These are phyloP conservation scores for Phytopythium kandeliae DNA, from an alignment of 352 stramenopile genomes.

Conservation along the genomic window DNA sequence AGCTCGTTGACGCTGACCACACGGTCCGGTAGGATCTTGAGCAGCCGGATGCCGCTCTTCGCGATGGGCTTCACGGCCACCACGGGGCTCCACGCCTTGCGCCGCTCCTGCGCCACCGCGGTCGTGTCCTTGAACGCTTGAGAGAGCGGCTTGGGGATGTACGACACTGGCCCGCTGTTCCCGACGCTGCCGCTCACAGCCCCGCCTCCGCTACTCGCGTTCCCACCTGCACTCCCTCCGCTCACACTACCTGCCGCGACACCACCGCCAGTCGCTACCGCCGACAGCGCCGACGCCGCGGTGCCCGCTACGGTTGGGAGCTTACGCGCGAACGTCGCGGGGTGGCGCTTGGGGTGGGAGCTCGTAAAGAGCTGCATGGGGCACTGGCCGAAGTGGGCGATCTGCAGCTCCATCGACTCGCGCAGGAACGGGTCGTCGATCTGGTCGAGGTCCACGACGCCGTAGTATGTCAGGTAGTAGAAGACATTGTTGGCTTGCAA, in stretches of 20 bases:
- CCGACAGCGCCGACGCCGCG: background rate
- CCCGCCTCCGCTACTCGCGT: background rate
- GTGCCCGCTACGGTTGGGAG: background rate
- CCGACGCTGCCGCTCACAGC: background rate
- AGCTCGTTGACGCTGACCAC: slow-evolving; percentile 80
- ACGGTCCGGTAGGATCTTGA: slow-evolving; percentile 73
- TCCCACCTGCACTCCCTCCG: background rate
- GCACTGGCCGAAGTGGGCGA: slow-evolving; percentile 98
- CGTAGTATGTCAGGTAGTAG: slow-evolving; percentile 91
- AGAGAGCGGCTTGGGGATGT: slow-evolving; percentile 45
- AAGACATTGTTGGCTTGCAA: slow-evolving; percentile 97
- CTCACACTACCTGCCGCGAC: background rate
- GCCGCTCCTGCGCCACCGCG: slow-evolving; percentile 41
- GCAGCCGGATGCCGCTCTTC: slow-evolving; percentile 40
- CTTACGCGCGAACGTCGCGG: slow-evolving; percentile 14
- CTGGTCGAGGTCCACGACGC: slow-evolving; percentile 95
- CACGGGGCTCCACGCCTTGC: slow-evolving; percentile 50
- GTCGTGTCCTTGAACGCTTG: slow-evolving; percentile 62
- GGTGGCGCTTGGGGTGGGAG: slow-evolving; percentile 63
- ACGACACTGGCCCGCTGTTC: slow-evolving; percentile 11
- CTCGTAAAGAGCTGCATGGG: slow-evolving; percentile 92
- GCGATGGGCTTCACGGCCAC: slow-evolving; percentile 60
- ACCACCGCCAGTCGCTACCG: background rate
- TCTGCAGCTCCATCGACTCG: slow-evolving; percentile 96
- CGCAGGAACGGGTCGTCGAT: slow-evolving; percentile 93